Evolutionary conservation across 352 stramenopile genomes (phyloP), one percentile per base, ranked within the genome.

Genomic region (Globisporangium sylvaticum): DNA sequence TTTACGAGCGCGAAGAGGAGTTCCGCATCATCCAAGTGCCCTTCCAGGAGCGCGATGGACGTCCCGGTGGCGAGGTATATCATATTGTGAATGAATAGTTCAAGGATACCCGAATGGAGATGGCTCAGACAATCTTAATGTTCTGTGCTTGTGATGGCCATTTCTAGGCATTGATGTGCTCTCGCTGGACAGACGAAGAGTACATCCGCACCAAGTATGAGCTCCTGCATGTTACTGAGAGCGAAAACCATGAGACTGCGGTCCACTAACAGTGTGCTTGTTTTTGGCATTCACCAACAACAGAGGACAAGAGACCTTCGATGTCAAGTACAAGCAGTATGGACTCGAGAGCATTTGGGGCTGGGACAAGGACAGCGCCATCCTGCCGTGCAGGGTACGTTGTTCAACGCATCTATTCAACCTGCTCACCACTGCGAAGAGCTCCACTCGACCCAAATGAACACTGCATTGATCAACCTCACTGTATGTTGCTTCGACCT

Each of bases 311-410:
- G 68, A 88, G 7, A 79, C 71, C 10, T 98, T 97, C 67, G 70
- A 97, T 25, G 58, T 66, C 67, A 82, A 97, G 64, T 98, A 97
- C 77, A 83, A 80, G 48, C 64, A 77, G 14, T 91, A 94, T 67
- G 90, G 90, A 0, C 70, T 98, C 42, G 71, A 96, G 25, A 97
- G 78, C 9, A 98, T 98, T 70, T 98, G 92, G 94, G 81, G 79
- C n/a, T 97, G 90, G 88, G 65, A 76, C 37, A 27, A 58, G 14
- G 67, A 94, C 62, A 97, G 88, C 48, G 89, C 88, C 32, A 88
- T 98, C 50, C 79, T 88, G 27, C 92, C 94, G 15, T 98, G 92
- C 71, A 78, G 87, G 22, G 87, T 90, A 79, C 34, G 70, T 59
- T 10, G 0, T 14, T 22, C 34, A 39, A 25, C 24, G 20, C 1